Percentiles rank a stretch among this genome's conserved stretches.
phyloP scores from a whole-genome alignment of 768 basidiomycete genomes.

The Lactarius sanguifluus region DNA sequence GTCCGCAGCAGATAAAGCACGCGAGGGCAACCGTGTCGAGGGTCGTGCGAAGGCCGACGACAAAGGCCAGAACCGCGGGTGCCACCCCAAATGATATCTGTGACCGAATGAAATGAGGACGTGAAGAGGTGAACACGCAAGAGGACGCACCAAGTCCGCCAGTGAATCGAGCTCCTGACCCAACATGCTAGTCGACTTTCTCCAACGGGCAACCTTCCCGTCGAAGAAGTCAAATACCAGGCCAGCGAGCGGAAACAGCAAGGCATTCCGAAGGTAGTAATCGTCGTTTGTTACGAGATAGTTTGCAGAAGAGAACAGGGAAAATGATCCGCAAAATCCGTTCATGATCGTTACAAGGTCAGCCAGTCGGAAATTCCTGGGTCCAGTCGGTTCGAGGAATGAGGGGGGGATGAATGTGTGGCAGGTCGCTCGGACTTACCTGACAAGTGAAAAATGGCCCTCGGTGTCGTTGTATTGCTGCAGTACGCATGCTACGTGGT shows the following conservation, averaged over 20 bases:
- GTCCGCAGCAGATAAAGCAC: conserved; percentile 91
- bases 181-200: conserved; percentile 91
- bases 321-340: conserved; percentile 95
- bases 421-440: conserved; percentile 47
- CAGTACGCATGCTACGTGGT: conserved; percentile 45
- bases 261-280: conserved; percentile 82
- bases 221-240: conserved; percentile 98
- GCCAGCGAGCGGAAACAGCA: conserved; percentile 85
- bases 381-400: conserved; percentile 20
- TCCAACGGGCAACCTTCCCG: conserved; percentile 97
- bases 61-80: conserved; percentile 90
- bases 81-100: conserved; percentile 99
- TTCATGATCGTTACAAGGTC: conserved; percentile 99
- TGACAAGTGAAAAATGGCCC: conserved; percentile 96
- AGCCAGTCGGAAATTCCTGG: conserved; percentile 94
- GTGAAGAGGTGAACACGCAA: conserved; percentile 15
- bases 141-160: conserved; percentile 78
- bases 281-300: conserved; percentile 82
- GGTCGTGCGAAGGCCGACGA: conserved; percentile 85
- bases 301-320: conserved; percentile 88
- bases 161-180: conserved; percentile 98
- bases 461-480: conserved; percentile 86
- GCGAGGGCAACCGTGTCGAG: conserved; percentile 87
- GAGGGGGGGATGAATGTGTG: not conserved
- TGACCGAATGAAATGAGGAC: not conserved